phyloP scores from a whole-genome alignment of 2,329 filamentous ascomycete genomes.

The Onygena corvina region DNA sequence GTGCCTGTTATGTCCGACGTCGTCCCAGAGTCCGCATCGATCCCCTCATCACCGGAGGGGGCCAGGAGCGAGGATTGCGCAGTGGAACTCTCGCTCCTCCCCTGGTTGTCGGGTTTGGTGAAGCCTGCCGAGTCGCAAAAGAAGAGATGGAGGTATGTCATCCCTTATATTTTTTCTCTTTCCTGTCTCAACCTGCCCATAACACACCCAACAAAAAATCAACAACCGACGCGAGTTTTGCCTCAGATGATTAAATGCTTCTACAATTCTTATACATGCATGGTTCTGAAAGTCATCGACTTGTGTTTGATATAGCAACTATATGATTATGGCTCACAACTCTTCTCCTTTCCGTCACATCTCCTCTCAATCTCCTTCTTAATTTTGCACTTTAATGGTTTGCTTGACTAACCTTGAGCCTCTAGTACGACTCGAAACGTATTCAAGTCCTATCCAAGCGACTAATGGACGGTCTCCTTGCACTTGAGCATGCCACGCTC shows the following conservation, averaged over 20 bases:
- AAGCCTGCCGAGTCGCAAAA: slow-evolving; percentile 83
- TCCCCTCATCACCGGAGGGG: slow-evolving; percentile 89
- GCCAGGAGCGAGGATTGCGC: slow-evolving; percentile 86
- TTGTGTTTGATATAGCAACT: slow-evolving; percentile 55
- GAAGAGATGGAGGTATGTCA: slow-evolving; percentile 75
- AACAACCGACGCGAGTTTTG: slow-evolving; percentile 12
- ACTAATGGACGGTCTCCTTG: slow-evolving; percentile 66
- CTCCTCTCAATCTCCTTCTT: neutral
- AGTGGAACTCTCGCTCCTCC: slow-evolving; percentile 88
- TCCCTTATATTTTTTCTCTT: slow-evolving; percentile 15
- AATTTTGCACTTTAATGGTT: neutral
- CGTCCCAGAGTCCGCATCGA: slow-evolving; percentile 87
- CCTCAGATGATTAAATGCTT: slow-evolving; percentile 64
- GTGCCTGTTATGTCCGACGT: slow-evolving; percentile 88
- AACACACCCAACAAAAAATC: neutral
- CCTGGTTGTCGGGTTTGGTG: slow-evolving; percentile 82
- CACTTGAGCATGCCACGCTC: slow-evolving; percentile 82
- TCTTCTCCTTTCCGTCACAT: slow-evolving; percentile 19
- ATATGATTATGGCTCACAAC: slow-evolving; percentile 41
- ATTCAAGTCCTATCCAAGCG: slow-evolving; percentile 73
- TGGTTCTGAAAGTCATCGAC: slow-evolving; percentile 57
- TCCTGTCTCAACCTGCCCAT: slow-evolving; percentile 6
- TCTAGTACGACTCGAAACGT: slow-evolving; percentile 79
- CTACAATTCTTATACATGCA: slow-evolving; percentile 64
- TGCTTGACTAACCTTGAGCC: neutral